These are phyloP conservation scores for Fomitopsis serialis DNA, from an alignment of 768 basidiomycete species.

Conservation along the genomic window DNA sequence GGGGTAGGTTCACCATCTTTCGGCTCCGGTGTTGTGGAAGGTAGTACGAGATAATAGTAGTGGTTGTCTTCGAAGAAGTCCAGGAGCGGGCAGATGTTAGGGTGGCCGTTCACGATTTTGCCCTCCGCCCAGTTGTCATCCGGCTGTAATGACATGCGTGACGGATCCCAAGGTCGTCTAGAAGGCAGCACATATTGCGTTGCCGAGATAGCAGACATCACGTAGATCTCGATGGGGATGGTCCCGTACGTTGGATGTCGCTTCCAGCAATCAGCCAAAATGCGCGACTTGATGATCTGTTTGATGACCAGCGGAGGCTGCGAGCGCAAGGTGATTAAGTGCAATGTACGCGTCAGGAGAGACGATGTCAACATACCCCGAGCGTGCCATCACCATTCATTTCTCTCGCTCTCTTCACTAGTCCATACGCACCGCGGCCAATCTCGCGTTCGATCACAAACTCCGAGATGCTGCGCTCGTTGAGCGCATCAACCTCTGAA, in stretches of 20 bases:
- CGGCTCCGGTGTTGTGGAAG: conserved; percentile 62
- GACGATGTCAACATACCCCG: conserved; percentile 59
- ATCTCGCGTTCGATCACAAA: conserved; percentile 85
- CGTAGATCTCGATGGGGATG: conserved; percentile 96
- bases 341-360: conserved; percentile 4
- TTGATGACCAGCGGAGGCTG: conserved; percentile 93
- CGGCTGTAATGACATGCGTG: conserved; percentile 32
- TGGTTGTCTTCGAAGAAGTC: conserved; percentile 97
- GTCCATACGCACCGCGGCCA: conserved; percentile 91
- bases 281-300: conserved; percentile 97
- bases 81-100: conserved; percentile 89
- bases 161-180: conserved; percentile 81
- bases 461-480: conserved; percentile 74
- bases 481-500: conserved; percentile 34
- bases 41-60: conserved; percentile 92
- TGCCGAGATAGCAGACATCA: conserved; percentile 86
- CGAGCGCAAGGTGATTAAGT: not conserved
- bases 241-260: conserved; percentile 92
- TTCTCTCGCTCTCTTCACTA: conserved; percentile 87
- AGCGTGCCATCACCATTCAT: conserved; percentile 65
- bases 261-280: conserved; percentile 99
- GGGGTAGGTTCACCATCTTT: conserved; percentile 45
- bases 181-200: conserved; percentile 75
- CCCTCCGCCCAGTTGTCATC: conserved; percentile 61
- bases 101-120: conserved; percentile 78